These are phyloP conservation scores for Aspergillus bertholletiae DNA, from an alignment of 495 filamentous ascomycete species.

Conservation along the genomic window DNA sequence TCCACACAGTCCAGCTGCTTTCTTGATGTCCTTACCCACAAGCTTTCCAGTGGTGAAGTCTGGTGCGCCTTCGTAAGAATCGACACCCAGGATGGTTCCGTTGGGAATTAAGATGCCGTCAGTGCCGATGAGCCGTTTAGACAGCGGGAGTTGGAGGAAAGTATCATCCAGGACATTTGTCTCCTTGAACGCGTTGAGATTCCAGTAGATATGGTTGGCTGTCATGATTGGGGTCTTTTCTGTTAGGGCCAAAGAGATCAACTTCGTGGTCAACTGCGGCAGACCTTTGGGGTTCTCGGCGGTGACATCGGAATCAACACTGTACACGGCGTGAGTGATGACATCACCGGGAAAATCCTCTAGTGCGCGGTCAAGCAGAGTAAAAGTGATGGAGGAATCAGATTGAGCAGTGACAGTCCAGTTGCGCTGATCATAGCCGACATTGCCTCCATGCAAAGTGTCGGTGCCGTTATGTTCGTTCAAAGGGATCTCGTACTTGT, in stretches of 20 bases:
- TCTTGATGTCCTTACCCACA: constrained; percentile 62
- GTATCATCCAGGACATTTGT: constrained; percentile 67
- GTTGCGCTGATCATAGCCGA: constrained; percentile 80
- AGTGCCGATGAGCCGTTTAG: constrained; percentile 63
- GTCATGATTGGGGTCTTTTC: constrained; percentile 82
- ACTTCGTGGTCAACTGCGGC: constrained; percentile 43
- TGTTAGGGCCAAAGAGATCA: constrained; percentile 67
- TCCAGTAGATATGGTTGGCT: constrained; percentile 82
- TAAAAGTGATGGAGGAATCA: constrained; percentile 71
- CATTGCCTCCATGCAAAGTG: constrained; percentile 76
- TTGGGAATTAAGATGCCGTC: constrained; percentile 78
- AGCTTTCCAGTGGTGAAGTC: constrained; percentile 79
- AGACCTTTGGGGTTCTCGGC: constrained; percentile 37
- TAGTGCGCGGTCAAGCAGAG: constrained; percentile 67
- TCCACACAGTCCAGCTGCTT: constrained; percentile 64
- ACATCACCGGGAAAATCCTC: constrained; percentile 81
- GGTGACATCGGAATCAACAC: constrained; percentile 38
- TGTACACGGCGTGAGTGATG: constrained; percentile 73
- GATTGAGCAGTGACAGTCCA: constrained; percentile 72
- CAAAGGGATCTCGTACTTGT: constrained; percentile 57
- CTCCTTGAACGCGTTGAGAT: constrained; percentile 76
- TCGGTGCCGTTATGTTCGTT: constrained; percentile 71
- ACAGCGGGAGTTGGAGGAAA: constrained; percentile 67
- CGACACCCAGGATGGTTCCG: constrained; percentile 63
- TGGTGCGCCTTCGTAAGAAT: constrained; percentile 55